Percentiles rank a stretch among this genome's conserved stretches.
phyloP scores from a whole-genome alignment of 495 filamentous ascomycete genomes.

The Ascodesmis nigricans region DNA sequence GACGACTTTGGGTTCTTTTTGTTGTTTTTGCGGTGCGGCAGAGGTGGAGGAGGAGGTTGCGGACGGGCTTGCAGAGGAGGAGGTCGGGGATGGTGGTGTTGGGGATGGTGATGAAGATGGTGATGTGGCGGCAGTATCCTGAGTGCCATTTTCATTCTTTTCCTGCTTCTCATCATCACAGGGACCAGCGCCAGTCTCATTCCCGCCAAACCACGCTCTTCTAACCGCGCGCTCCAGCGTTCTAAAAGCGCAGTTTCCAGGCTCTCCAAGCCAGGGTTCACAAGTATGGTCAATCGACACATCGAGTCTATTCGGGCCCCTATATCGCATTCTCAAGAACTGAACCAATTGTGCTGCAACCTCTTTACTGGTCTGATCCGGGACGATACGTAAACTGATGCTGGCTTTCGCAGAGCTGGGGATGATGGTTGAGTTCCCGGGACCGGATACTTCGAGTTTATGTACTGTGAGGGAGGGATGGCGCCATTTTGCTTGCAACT shows the following conservation, averaged over 20 bases:
- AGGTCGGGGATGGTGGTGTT: too few relatives aligned
- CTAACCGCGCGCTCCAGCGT: conserved; percentile 74
- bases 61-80: too few relatives aligned
- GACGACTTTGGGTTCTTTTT: too few relatives aligned
- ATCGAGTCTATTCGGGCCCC: conserved; percentile 47
- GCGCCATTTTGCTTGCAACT: conserved; percentile 55
- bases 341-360: conserved; percentile 41
- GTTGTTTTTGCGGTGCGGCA: too few relatives aligned
- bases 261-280: conserved; percentile 89
- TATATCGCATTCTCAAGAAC: conserved; percentile 53
- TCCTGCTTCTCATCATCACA: too few relatives aligned
- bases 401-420: conserved; percentile 65
- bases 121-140: too few relatives aligned
- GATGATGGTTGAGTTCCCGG: conserved; percentile 61
- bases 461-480: conserved; percentile 87
- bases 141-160: too few relatives aligned
- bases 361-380: conserved; percentile 64
- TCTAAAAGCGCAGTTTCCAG: conserved; percentile 70
- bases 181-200: too few relatives aligned
- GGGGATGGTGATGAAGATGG: too few relatives aligned
- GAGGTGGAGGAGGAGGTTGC: too few relatives aligned
- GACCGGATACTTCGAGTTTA: conserved; percentile 71
- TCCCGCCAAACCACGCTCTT: conserved; percentile 48
- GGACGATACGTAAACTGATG: conserved; percentile 78
- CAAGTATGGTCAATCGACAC: conserved; percentile 78